Conservation (phyloP, 495 filamentous ascomycete species). For the Talaromyces borbonicus region DNA sequence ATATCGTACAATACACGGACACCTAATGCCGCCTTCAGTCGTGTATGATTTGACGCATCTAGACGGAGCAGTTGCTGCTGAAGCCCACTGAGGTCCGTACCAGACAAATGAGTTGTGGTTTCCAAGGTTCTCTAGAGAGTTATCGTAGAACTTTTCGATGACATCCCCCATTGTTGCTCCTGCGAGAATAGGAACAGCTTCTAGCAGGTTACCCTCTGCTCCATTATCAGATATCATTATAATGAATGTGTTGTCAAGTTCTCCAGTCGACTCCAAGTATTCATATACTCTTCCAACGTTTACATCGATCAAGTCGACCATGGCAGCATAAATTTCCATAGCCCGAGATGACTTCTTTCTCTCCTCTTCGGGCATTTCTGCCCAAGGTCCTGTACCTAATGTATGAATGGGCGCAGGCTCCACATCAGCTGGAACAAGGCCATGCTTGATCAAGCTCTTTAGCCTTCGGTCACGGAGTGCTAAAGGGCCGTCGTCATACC, state of each 20-base stretch:
- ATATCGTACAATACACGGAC: slow-evolving; percentile 44
- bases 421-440: slow-evolving; percentile 23
- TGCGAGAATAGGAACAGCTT: slow-evolving; percentile 22
- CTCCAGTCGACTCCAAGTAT: slow-evolving; percentile 37
- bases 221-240: slow-evolving; percentile 46
- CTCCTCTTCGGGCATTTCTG: slow-evolving; percentile 10
- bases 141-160: slow-evolving; percentile 41
- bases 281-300: slow-evolving; percentile 39
- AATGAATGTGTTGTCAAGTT: slow-evolving; percentile 44
- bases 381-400: slow-evolving; percentile 9
- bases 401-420: slow-evolving; percentile 19
- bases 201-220: slow-evolving; percentile 30
- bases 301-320: slow-evolving; percentile 41
- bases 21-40: slow-evolving; percentile 51
- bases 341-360: slow-evolving; percentile 30
- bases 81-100: slow-evolving; percentile 57
- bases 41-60: slow-evolving; percentile 53
- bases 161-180: slow-evolving; percentile 24
- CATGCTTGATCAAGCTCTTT: slow-evolving; percentile 23
- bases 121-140: slow-evolving; percentile 46
- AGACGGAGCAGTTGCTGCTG: slow-evolving; percentile 54
- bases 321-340: slow-evolving; percentile 44
- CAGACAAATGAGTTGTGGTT: slow-evolving; percentile 53
- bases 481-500: slow-evolving; percentile 34
- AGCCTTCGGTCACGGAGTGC: slow-evolving; percentile 24